Conservation (phyloP, 257 asterid genomes). For the Plantago major region DNA sequence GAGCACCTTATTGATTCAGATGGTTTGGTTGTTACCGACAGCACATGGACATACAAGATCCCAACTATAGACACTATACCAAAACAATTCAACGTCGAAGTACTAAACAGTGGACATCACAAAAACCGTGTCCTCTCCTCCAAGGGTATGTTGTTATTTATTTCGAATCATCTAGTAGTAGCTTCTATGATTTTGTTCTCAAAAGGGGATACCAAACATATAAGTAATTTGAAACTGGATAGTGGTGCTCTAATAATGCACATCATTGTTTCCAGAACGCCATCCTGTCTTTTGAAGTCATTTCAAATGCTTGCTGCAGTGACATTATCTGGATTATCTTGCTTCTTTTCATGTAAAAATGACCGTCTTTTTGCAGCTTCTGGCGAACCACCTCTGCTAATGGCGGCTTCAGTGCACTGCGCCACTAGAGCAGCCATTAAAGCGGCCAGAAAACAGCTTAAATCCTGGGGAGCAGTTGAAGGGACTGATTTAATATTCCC, state of each 20-base stretch:
- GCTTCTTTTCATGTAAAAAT: background rate
- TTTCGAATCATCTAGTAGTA: background rate
- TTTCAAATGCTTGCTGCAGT: too few relatives aligned
- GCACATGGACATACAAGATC: conserved; percentile 75
- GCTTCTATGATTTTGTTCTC: too few relatives aligned
- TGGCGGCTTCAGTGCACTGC: conserved; percentile 65
- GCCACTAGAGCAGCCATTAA: conserved; percentile 65
- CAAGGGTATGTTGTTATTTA: conserved; percentile 39
- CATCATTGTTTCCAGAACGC: too few relatives aligned
- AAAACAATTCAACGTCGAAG: conserved; percentile 44
- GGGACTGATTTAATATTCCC: conserved; percentile 37
- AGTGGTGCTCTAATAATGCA: too few relatives aligned
- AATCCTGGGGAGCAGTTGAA: conserved; percentile 42
- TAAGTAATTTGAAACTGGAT: too few relatives aligned
- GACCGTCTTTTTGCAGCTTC: conserved; percentile 39
- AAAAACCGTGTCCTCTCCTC: conserved; percentile 61
- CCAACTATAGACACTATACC: conserved; percentile 73
- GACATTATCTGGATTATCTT: background rate
- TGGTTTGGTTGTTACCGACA: conserved; percentile 44
- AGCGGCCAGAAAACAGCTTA: conserved; percentile 53
- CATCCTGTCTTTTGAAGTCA: too few relatives aligned
- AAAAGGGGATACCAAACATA: too few relatives aligned
- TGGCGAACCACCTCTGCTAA: conserved; percentile 69
- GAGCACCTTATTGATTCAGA: conserved; percentile 49
- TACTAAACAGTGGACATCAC: conserved; percentile 56